Evolutionary conservation across 2,329 filamentous ascomycete species (phyloP), one percentile per base, ranked within the genome.

Genomic region (Aspergillus oerlinghausenensis): DNA sequence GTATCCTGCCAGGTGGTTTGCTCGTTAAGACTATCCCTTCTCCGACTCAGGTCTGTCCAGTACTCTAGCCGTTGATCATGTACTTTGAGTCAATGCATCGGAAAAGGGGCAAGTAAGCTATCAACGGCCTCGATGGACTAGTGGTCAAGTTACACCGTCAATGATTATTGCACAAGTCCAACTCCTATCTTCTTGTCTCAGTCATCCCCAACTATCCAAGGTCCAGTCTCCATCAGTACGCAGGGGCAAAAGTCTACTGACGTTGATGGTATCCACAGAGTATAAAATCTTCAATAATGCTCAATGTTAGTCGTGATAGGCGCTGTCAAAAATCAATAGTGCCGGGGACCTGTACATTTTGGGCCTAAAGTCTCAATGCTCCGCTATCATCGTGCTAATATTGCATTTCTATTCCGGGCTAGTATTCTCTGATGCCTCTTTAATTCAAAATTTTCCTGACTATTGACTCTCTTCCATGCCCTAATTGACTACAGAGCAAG

Each of bases 291-390:
- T 23, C 32, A 25, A 32, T 29, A 38, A 29, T 48, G 19, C 19
- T 50, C 48, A 52, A 43, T 53, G 32, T 51, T 56, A 40, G 48
- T 56, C 48, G 49, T 40, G 54, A 51, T 57, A 54, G 52, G 45
- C 49, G 55, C 60, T 63, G 62, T 63, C 62, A 64, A 40, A 58
- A 55, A 59, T 51, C 62, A 64, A 64, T 64, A 64, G 62, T 59
- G 61, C 59, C 62, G 59, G 60, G 57, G 59, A 11, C 54, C 50
- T 60, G 49, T 54, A 60, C 57, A 48, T 50, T 43, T 62, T 60
- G 45, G 49, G 57, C 49, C 43, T 52, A 50, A 51, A 51, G 47
- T 48, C 49, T 43, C 35, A 60, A 57, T 56, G 43, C 58, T 60
- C 60, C 58, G 58, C 54, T 49, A 50, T 50, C 51, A 55, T 58